Percentiles rank a stretch among this genome's conserved stretches.
Evolutionary conservation across 2,329 filamentous ascomycete genomes (phyloP).

Genomic region (Alternaria triticimaculans): DNA sequence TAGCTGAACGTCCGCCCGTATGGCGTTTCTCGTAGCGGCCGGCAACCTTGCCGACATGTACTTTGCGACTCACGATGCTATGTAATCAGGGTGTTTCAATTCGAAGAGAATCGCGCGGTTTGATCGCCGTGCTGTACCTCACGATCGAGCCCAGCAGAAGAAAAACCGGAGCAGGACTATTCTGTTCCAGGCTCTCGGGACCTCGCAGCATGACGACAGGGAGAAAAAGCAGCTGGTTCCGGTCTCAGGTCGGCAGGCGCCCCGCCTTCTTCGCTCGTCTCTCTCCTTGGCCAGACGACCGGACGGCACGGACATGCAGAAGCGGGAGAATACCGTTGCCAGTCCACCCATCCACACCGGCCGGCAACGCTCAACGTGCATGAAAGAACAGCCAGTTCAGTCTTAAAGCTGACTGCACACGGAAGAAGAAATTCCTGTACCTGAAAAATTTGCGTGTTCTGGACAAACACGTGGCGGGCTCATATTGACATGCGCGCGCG

Average conservation of each 20-base stretch:
- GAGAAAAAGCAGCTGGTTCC: conserved; percentile 16
- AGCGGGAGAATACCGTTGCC: conserved; percentile 35
- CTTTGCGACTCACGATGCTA: background rate
- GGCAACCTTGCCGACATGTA: conserved; percentile 9
- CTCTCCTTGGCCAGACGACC: conserved; percentile 11
- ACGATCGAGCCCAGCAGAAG: conserved; percentile 21
- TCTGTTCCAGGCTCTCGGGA: conserved; percentile 38
- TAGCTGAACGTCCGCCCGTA: conserved; percentile 16
- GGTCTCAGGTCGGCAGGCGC: conserved; percentile 29
- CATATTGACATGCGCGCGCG: background rate
- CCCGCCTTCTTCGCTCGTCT: conserved; percentile 18
- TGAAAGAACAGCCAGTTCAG: conserved; percentile 31
- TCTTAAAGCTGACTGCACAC: conserved; percentile 11
- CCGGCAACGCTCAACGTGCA: conserved; percentile 34
- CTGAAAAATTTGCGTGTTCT: background rate
- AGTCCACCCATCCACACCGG: conserved; percentile 13
- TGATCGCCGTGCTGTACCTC: conserved; percentile 18
- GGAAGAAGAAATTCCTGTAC: background rate
- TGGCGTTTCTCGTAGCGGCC: conserved; percentile 13
- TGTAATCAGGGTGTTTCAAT: background rate
- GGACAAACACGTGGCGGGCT: conserved; percentile 7
- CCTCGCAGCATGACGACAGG: conserved; percentile 45
- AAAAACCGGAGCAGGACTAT: conserved; percentile 20
- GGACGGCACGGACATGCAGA: conserved; percentile 37
- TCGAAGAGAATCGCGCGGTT: background rate